phyloP scores from a whole-genome alignment of 768 basidiomycete genomes.

The Mycena amicta region DNA sequence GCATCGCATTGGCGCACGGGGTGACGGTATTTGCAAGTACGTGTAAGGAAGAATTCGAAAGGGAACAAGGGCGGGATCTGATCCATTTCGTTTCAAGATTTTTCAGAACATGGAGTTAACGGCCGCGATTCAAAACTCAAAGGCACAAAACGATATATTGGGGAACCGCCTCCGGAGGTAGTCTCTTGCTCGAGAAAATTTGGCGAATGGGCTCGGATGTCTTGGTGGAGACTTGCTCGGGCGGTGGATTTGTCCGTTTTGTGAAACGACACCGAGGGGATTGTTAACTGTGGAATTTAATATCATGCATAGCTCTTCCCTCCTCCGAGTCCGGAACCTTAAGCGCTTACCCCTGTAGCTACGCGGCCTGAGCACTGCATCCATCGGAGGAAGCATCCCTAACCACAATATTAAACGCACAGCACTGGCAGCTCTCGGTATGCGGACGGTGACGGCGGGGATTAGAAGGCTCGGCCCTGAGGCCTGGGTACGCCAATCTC shows the following conservation, averaged over 20 bases:
- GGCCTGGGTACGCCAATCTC: neutral
- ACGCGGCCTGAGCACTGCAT: neutral
- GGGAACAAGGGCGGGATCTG: neutral
- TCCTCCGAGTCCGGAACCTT: neutral
- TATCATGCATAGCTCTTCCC: no score
- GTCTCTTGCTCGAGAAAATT: neutral
- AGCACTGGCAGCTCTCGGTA: neutral
- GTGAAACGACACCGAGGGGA: neutral
- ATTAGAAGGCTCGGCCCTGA: constrained; percentile 3
- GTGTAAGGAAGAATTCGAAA: neutral
- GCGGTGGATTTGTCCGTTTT: neutral
- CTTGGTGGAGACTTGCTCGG: no score
- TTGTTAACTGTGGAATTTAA: no score
- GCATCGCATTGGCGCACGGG: no score
- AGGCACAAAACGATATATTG: neutral
- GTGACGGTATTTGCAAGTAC: neutral
- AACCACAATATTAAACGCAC: neutral
- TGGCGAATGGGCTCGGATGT: no score
- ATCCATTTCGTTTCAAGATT: neutral
- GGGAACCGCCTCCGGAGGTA: neutral
- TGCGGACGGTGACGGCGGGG: neutral
- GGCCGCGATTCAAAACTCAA: neutral
- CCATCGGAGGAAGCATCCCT: neutral
- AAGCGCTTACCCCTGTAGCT: neutral
- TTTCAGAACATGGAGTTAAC: neutral